Evolutionary conservation across 768 basidiomycete species (phyloP).

Genomic region (Nevesoporus exiguus): DNA sequence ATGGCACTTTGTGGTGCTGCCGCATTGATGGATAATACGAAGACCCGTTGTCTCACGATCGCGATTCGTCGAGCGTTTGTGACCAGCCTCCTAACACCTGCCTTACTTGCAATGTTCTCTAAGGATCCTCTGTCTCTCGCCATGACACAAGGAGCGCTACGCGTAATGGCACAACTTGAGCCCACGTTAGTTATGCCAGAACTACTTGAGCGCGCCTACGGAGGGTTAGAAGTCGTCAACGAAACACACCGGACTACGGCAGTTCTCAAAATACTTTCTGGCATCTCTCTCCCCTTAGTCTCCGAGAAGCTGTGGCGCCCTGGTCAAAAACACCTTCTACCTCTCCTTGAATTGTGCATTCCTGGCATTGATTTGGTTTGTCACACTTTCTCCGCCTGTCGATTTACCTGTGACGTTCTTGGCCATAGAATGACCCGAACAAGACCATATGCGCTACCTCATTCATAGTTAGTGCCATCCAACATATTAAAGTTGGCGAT

Average conservation of each 20-base stretch:
- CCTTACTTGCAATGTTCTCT: constrained; percentile 87
- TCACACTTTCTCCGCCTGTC: background rate
- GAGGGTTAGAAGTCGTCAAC: constrained; percentile 88
- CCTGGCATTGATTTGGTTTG: constrained; percentile 89
- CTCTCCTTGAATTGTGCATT: constrained; percentile 82
- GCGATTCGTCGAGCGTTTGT: constrained; percentile 83
- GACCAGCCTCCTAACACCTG: constrained; percentile 75
- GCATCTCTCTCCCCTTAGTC: constrained; percentile 70
- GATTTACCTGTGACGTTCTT: background rate
- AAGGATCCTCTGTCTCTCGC: constrained; percentile 79
- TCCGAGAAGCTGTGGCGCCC: constrained; percentile 76
- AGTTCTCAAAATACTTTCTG: constrained; percentile 79
- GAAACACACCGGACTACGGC: constrained; percentile 96
- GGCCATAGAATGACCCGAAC: constrained; percentile 65
- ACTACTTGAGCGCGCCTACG: constrained; percentile 85
- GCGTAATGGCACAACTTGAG: constrained; percentile 74
- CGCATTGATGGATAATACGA: background rate
- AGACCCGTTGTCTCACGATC: constrained; percentile 77
- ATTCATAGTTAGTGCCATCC: constrained; percentile 71
- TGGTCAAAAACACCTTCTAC: constrained; percentile 85
- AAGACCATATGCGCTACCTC: constrained; percentile 79
- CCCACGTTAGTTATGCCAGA: constrained; percentile 87
- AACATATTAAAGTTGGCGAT: constrained; percentile 76
- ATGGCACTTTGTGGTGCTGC: background rate
- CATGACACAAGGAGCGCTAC: constrained; percentile 78